Evolutionary conservation across 176 grass and related monocot genomes (phyloP).

Genomic region (Chrysopogon serrulatus): DNA sequence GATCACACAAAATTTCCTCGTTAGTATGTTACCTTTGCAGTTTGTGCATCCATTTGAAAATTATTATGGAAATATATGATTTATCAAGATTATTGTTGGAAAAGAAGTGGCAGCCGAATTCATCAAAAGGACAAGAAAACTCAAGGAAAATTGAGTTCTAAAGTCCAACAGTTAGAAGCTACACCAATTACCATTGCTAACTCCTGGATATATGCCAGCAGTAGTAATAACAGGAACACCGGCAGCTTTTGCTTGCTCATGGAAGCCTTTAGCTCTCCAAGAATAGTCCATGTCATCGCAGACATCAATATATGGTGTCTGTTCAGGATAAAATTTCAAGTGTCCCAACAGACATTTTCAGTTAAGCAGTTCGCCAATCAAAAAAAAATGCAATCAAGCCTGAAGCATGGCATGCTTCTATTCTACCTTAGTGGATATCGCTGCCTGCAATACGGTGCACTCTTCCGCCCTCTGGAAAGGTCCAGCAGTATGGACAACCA

Average conservation of each 20-base stretch:
- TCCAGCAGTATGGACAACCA: conserved; percentile 88
- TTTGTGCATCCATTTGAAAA: not conserved
- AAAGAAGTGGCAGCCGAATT: not conserved
- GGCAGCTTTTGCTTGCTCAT: conserved; percentile 67
- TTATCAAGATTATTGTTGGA: not conserved
- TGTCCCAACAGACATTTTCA: not conserved
- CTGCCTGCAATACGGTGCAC: conserved; percentile 71
- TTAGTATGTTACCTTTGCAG: not conserved
- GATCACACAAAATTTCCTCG: not conserved
- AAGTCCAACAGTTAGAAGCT: not conserved
- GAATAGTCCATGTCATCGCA: conserved; percentile 85
- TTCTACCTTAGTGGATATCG: conserved; percentile 82
- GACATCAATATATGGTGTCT: conserved; percentile 93
- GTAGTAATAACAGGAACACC: conserved; percentile 93
- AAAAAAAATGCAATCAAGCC: not conserved
- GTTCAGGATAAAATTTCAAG: conserved; percentile 1
- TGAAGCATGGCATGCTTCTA: not conserved
- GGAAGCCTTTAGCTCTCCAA: conserved; percentile 71
- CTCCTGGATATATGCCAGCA: conserved; percentile 93
- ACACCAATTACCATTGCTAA: conserved; percentile 62
- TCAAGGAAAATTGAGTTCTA: not conserved
- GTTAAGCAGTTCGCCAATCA: not conserved
- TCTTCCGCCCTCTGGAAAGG: conserved; percentile 71
- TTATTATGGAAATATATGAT: not conserved
- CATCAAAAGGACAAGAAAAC: not conserved